Percentiles rank a stretch among this genome's conserved stretches.
Conservation (phyloP, 257 asterid species). For the Solanum bulbocastanum region DNA sequence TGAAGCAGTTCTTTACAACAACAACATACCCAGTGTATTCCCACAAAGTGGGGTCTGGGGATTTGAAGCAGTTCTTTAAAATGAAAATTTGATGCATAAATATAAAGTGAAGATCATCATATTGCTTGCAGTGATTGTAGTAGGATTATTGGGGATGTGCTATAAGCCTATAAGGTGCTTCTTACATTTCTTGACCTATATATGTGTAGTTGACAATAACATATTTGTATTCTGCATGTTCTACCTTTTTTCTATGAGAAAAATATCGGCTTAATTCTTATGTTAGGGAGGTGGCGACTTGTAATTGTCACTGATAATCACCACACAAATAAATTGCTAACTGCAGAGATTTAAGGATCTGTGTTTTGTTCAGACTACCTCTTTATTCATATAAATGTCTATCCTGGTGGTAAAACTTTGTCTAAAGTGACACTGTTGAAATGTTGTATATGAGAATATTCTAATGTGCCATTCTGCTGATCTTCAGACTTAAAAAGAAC, state of each 20-base stretch:
- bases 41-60: background rate
- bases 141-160: background rate
- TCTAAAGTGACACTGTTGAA: background rate
- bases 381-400: background rate
- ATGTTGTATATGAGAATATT: background rate
- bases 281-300: background rate
- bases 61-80: background rate
- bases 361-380: background rate
- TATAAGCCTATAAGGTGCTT: background rate
- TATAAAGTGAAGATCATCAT: background rate
- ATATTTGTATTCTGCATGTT: background rate
- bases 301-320: background rate
- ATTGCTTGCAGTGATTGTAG: background rate
- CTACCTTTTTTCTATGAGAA: background rate
- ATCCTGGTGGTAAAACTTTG: background rate
- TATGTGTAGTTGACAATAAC: background rate
- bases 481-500: background rate
- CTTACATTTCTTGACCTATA: background rate
- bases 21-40: background rate
- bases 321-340: background rate
- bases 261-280: background rate
- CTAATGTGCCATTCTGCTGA: background rate
- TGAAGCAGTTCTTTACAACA: background rate
- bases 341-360: background rate
- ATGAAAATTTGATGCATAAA: background rate